These are phyloP conservation scores for Fonsecaea pugnacius DNA, from an alignment of 2,329 filamentous ascomycete genomes.

Conservation along the genomic window DNA sequence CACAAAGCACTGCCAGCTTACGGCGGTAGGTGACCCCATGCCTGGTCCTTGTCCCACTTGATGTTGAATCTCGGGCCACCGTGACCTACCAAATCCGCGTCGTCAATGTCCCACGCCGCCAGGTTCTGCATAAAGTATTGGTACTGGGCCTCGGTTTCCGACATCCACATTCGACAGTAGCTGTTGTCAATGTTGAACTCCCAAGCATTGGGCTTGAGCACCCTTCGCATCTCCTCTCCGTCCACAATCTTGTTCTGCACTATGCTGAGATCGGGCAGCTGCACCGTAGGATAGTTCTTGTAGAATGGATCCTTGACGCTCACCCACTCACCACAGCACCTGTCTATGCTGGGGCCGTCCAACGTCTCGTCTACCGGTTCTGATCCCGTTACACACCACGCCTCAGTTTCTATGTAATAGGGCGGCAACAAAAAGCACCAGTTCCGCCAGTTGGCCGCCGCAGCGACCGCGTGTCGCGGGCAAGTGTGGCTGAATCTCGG, in stretches of 20 bases:
- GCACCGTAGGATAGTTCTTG: constrained; percentile 2
- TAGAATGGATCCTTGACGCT: constrained; percentile 2
- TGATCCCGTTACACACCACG: not conserved
- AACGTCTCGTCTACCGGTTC: not conserved
- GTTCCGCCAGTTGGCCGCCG: not conserved
- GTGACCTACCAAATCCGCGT: not conserved
- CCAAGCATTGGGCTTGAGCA: constrained; percentile 11
- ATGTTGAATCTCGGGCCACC: not conserved
- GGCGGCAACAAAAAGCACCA: not conserved
- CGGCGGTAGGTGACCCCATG: not conserved
- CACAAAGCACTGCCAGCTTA: not conserved
- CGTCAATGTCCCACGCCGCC: not conserved
- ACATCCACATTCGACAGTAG: constrained; percentile 6
- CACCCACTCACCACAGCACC: constrained; percentile 13
- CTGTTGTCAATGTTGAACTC: constrained; percentile 2
- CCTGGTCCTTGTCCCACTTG: not conserved
- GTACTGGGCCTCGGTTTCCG: constrained; percentile 1
- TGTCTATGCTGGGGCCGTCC: not conserved
- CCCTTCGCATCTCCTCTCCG: constrained; percentile 1
- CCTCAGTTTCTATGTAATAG: not conserved
- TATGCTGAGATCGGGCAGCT: not conserved
- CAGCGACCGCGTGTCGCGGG: not conserved
- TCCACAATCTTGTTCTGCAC: not conserved
- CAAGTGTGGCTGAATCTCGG: not conserved
- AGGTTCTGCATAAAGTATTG: constrained; percentile 15